Evolutionary conservation across 2,329 filamentous ascomycete species (phyloP), one percentile per base, ranked within the genome.

Genomic region (Cadophora luteo-olivacea): DNA sequence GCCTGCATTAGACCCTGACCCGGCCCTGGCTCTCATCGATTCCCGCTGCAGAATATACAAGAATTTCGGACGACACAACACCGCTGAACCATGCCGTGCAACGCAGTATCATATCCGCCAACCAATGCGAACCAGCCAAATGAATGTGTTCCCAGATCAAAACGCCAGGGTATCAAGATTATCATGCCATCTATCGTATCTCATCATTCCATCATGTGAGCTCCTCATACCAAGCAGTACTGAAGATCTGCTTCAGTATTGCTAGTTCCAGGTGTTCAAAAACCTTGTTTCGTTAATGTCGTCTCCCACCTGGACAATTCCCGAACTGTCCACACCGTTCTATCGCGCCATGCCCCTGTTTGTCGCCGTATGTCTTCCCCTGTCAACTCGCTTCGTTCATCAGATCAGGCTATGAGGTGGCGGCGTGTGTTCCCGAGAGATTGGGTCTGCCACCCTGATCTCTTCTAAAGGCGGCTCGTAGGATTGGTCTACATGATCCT

Each of bases 401-500:
- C 33, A 55, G 36, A 45, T 55, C 33, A 64, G 24, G 32, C 61
- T 64, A 7, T 38, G 61, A 24, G 22, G 49, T 54, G 49, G 61
- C 22, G 33, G 49, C 16, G 61, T 25, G 29, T 29, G 32, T n/a
- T 29, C 49, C n/a, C 22, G 22, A 22, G 57, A 45, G 12, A 38
- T 12, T 19, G 57, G 33, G 22, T 38, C 11, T 16, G 12, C n/a
- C 12, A 19, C 57, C 16, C 33, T 41, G 33, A 41, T 45, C 2
- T 62, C 32, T 24, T 19, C 64, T 55, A 38, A 4, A 24, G 58
- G 61, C 19, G 33, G 52, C 41, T 64, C 33, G 14, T 11, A 6
- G 45, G 52, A 52, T 52, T 68, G 67, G 8, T 60, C 36, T 45
- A 33, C 25, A 19, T 54, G 33, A 41, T 51, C 57, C 55, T 54